A percentile compares a stretch with the other conserved stretches of the same genome.
phyloP scores from a whole-genome alignment of 345 rosid genomes.

The Gossypium arboreum region DNA sequence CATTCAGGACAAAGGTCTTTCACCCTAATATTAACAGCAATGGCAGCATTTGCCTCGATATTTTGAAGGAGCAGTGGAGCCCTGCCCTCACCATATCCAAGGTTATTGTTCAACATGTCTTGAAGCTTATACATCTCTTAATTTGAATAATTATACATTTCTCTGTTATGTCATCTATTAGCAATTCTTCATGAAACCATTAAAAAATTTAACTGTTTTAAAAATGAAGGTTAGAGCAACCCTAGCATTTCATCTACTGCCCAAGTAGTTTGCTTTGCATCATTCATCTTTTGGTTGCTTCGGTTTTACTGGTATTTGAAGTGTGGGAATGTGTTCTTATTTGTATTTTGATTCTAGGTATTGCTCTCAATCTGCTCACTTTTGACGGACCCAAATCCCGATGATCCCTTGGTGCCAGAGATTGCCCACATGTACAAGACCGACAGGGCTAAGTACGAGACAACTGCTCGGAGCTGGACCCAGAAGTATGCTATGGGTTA shows the following conservation, averaged over 20 bases:
- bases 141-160: background rate
- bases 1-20: constrained; percentile 90
- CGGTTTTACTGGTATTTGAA: background rate
- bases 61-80: constrained; percentile 99
- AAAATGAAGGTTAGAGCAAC: background rate
- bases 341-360: constrained; percentile 11
- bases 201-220: background rate
- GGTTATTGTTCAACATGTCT: constrained; percentile 35
- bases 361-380: constrained; percentile 23
- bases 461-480: constrained; percentile 21
- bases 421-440: constrained; percentile 26
- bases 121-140: background rate
- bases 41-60: constrained; percentile 94
- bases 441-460: constrained; percentile 19
- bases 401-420: constrained; percentile 21
- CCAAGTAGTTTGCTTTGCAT: background rate
- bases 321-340: background rate
- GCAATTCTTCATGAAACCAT: background rate
- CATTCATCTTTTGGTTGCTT: background rate
- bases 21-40: constrained; percentile 95
- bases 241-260: background rate
- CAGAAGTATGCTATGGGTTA: constrained; percentile 28
- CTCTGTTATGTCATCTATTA: background rate
- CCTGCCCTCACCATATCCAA: constrained; percentile 94
- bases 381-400: constrained; percentile 23